Evolutionary conservation across 495 filamentous ascomycete genomes (phyloP), one percentile per base, ranked within the genome.

Genomic region (Bacidia rubella): DNA sequence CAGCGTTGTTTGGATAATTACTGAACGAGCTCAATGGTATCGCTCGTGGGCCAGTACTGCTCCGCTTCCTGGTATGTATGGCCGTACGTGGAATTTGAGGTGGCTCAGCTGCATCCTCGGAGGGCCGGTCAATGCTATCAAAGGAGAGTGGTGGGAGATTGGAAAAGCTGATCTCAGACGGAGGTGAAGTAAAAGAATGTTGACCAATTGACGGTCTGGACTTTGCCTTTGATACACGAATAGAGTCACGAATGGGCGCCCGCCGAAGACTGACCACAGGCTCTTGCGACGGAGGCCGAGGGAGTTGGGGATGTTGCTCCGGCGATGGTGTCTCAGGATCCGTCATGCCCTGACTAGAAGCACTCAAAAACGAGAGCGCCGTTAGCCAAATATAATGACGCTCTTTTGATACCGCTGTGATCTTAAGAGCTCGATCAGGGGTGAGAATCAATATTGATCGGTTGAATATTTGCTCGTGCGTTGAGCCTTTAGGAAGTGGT

Each of bases 361-460:
- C 87, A 25, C 87, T 87, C 38, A 98, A 71, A 74, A 96, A 98
- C 1, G 90, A 95, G 12, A 98, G 73, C 1, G 92, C 87, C 29
- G 85, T 94, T 15, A 98, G 70, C 92, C 92, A 98, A 53, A 96
- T 74, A 58, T 93, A 95, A 67, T 98, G 92, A 17, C 93, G 81
- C 54, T 96, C 92, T 25, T 78, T 70, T 12, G 77, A 82, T 15
- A 77, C 69, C 12, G 90, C 87, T 0, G 93, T 98, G 67, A 98
- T 95, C 65, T 98, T 98, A 47, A 98, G 78, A 25, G 92, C 92
- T 54, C 92, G 78, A 57, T 90, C 83, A 5, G 93, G 92, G 11
- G 92, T 97, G 20, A 98, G 68, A 54, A 98, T 93, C 29, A 98
- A 70, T 59, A 98, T 98, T 0, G 92, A 97, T 49, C 92, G 85